Percentiles rank a stretch among this genome's conserved stretches.
These are phyloP conservation scores for Cucurbitaria berberidis DNA, from an alignment of 2,329 filamentous ascomycete species.

Conservation along the genomic window DNA sequence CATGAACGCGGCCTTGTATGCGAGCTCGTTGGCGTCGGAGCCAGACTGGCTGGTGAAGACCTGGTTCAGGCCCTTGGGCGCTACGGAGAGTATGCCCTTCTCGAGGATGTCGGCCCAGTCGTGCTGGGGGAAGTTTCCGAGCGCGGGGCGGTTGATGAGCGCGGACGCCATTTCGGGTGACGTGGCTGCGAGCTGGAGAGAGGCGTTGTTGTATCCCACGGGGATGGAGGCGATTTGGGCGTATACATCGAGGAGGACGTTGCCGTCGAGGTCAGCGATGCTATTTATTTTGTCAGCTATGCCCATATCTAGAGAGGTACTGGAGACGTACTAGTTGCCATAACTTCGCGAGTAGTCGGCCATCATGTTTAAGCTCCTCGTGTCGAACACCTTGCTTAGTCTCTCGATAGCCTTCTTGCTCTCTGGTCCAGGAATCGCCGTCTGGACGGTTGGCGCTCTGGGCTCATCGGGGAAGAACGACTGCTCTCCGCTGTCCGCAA, in stretches of 20 bases:
- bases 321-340: conserved; percentile 72
- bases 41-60: conserved; percentile 91
- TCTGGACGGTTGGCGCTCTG: conserved; percentile 59
- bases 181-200: conserved; percentile 71
- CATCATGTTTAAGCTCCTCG: conserved; percentile 74
- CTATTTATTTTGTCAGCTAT: conserved; percentile 25
- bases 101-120: conserved; percentile 83
- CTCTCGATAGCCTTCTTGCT: conserved; percentile 72
- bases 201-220: conserved; percentile 89
- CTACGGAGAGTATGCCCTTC: conserved; percentile 79
- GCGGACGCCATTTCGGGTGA: conserved; percentile 80
- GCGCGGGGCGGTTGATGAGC: conserved; percentile 85
- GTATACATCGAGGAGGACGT: conserved; percentile 76
- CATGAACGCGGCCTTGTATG: conserved; percentile 96
- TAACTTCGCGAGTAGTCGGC: conserved; percentile 46
- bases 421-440: conserved; percentile 76
- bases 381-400: conserved; percentile 82
- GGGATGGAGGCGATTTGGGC: conserved; percentile 94
- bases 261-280: conserved; percentile 73
- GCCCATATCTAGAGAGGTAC: too few species aligned
- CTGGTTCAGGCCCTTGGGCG: conserved; percentile 82
- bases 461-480: conserved; percentile 67
- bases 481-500: conserved; percentile 49
- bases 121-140: conserved; percentile 87
- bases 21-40: conserved; percentile 91